These are phyloP conservation scores for Eimeria tenella DNA, from an alignment of 169 alveolate species.

Conservation along the genomic window DNA sequence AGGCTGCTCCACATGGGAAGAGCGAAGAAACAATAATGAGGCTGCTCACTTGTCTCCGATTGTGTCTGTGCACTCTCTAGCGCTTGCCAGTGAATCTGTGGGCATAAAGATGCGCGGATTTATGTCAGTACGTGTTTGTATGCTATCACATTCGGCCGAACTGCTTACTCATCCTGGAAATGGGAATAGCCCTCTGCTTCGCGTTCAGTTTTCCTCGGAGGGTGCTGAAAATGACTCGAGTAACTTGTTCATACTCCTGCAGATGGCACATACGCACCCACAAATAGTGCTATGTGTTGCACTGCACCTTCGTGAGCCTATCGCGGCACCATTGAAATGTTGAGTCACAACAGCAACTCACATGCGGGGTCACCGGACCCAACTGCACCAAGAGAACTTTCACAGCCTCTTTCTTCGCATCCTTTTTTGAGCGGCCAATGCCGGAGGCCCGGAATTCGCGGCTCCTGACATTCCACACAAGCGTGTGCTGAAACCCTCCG, in stretches of 20 bases:
- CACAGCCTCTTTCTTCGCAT: constrained; percentile 77
- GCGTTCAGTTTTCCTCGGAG: constrained; percentile 74
- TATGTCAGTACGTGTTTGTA: not conserved
- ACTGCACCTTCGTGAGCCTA: not conserved
- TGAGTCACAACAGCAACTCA: not conserved
- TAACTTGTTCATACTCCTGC: constrained; percentile 78
- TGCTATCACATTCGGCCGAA: not conserved
- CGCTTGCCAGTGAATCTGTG: not conserved
- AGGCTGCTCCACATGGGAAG: not conserved
- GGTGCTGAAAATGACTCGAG: constrained; percentile 74
- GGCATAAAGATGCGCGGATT: not conserved
- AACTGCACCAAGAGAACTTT: constrained; percentile 60
- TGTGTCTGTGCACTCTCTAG: not conserved
- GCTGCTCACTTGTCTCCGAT: not conserved
- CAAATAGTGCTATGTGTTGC: not conserved
- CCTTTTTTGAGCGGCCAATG: constrained; percentile 74
- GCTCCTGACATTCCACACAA: constrained; percentile 55
- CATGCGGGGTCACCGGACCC: constrained; percentile 71
- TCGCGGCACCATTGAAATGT: not conserved
- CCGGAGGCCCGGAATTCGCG: constrained; percentile 55
- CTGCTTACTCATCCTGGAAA: constrained; percentile 35
- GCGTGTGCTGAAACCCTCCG: constrained; percentile 54
- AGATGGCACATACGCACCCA: not conserved
- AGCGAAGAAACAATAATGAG: not conserved
- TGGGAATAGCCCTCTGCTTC: constrained; percentile 69